phyloP scores from a whole-genome alignment of 257 asterid species.

The Solanum pennellii region DNA sequence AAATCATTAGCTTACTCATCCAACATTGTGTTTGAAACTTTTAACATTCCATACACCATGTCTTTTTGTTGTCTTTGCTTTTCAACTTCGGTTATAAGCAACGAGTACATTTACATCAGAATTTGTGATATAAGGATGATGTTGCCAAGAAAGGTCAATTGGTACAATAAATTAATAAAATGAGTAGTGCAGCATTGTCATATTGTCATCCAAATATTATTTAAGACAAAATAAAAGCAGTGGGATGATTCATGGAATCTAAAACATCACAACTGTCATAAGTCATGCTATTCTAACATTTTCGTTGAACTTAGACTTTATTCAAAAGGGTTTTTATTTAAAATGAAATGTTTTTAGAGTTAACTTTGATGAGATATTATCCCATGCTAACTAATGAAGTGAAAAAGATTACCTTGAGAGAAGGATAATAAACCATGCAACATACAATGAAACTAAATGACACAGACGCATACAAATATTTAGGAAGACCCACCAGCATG shows the following conservation, averaged over 20 bases:
- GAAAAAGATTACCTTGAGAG: background rate
- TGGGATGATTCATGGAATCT: background rate
- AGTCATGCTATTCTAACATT: background rate
- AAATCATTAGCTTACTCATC: background rate
- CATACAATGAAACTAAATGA: background rate
- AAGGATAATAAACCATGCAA: background rate
- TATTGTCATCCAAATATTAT: background rate
- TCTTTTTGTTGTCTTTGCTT: background rate
- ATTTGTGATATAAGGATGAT: background rate
- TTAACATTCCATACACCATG: background rate
- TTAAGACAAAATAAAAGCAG: background rate
- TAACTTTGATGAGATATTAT: background rate
- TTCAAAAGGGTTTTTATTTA: background rate
- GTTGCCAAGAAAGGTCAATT: background rate
- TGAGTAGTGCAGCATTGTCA: background rate
- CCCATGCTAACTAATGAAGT: background rate
- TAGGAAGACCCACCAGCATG: background rate
- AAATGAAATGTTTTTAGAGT: background rate
- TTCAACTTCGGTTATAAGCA: background rate
- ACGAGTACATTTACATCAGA: background rate
- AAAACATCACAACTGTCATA: background rate
- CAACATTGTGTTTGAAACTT: background rate
- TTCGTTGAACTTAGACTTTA: background rate
- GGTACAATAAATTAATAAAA: background rate
- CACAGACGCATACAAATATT: background rate